Base-by-base conservation (phyloP, 805 yeast genomes). In the Cyberlindnera veronae region DNA sequence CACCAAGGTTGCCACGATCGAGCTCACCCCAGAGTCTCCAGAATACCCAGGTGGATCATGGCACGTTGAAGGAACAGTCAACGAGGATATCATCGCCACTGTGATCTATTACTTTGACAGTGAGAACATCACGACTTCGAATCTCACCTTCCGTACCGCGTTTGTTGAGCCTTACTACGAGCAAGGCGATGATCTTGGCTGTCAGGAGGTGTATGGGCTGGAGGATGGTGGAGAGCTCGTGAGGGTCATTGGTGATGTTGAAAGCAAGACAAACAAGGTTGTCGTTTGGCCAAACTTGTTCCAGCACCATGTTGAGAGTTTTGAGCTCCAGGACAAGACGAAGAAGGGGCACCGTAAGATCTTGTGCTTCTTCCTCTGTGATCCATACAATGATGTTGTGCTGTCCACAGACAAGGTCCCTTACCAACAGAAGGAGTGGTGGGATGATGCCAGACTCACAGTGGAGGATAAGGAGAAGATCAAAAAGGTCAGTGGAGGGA, bases 1-100 rank as follows among this genome's bases (percentile, higher is more conserved):
- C 31, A 41, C 44, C 31, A 41, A 41, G 23, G 10, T 41, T 12
- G 44, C 44, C 29, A 36, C 29, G 15, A 41, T 41, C 29, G 41
- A 41, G 28, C 37, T 41, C 11, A 29, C 26, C 3, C 44, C 44
- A n/a, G 39, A 35, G 11, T 4, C n/a, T 9, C 44, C 43, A 21
- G 13, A 10, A 3, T 40, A 40, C 26, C 29, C 32, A 5, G 43
- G 43, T 14, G 43, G 43, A 2, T 34, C 43, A 3, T 41, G 44
- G 44, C 44, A 41, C 34, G 44, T 41, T 3, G 44, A 41, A n/a
- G 44, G 44, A 9, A 36, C 44, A 2, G 28, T 36, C 8, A 41
- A 41, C 18, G 44, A 41, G 34, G 44, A 41, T 26, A 41, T 41
- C 15, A 15, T 41, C 19, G 44, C 44, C 18, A 36, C 44, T 18